phyloP scores from a whole-genome alignment of 140 eudicot species.

The Anethum foeniculum region DNA sequence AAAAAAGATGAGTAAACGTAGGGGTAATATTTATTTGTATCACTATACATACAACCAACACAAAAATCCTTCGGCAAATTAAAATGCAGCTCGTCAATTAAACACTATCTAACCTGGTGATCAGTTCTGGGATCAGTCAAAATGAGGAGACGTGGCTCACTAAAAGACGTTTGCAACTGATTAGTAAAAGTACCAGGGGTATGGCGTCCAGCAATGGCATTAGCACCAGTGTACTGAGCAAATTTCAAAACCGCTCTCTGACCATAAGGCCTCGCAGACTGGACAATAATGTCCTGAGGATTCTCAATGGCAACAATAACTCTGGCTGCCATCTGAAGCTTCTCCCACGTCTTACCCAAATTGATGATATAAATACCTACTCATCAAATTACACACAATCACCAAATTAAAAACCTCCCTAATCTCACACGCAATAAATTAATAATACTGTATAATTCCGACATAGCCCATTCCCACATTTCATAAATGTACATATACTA shows the following conservation, averaged over 20 bases:
- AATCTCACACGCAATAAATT: not conserved
- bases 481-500: conserved; percentile 62
- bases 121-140: conserved; percentile 85
- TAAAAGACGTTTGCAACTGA: conserved; percentile 81
- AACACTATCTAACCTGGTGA: conserved; percentile 46
- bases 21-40: not conserved
- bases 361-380: conserved; percentile 70
- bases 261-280: conserved; percentile 87
- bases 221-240: conserved; percentile 73
- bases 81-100: not conserved
- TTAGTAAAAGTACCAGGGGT: conserved; percentile 95
- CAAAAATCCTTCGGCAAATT: not conserved
- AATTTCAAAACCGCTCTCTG: conserved; percentile 83
- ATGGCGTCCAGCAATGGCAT: conserved; percentile 89
- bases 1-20: not conserved
- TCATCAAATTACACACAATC: not conserved
- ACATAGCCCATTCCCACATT: conserved; percentile 41
- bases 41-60: not conserved
- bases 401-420: not conserved
- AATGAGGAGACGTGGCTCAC: conserved; percentile 82
- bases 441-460: not conserved
- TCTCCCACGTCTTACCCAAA: conserved; percentile 79
- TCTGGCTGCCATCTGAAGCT: conserved; percentile 83
- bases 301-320: conserved; percentile 77
- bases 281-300: conserved; percentile 81